Evolutionary conservation across 306 rosid genomes (phyloP).

Genomic region (Cucurbita pepo): DNA sequence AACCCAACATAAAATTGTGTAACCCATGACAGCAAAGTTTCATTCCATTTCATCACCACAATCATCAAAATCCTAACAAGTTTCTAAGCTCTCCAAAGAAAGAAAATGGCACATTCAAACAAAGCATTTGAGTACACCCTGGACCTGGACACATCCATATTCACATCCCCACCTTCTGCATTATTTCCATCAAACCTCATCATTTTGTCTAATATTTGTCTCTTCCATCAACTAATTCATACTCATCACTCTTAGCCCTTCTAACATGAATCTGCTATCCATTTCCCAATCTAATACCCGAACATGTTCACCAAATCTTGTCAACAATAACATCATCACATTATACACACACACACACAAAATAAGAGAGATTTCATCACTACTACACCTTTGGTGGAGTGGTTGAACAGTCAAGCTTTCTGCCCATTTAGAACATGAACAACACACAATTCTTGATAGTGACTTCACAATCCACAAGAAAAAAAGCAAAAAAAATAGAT

Average conservation of each 20-base stretch:
- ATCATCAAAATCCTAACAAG: neutral
- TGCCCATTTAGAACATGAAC: neutral
- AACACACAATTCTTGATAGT: neutral
- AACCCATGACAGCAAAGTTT: neutral
- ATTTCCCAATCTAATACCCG: neutral
- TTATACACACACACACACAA: no score
- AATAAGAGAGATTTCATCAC: neutral
- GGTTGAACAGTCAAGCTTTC: neutral
- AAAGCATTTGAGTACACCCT: neutral
- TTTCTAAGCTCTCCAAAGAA: neutral
- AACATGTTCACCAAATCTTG: neutral
- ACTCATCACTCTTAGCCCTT: neutral
- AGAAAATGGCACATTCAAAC: neutral
- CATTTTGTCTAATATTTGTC: conserved; percentile 1
- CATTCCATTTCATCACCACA: neutral
- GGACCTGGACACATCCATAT: neutral
- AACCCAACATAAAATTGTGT: neutral
- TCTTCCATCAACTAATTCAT: neutral
- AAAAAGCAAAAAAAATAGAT: no score
- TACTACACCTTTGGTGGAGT: conserved; percentile 4
- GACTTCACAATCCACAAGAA: neutral
- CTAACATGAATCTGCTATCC: neutral
- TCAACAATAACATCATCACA: neutral
- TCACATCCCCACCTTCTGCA: neutral
- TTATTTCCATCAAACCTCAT: neutral